These are phyloP conservation scores for Euryodendron excelsum DNA, from an alignment of 148 eudicot genomes.

Conservation along the genomic window DNA sequence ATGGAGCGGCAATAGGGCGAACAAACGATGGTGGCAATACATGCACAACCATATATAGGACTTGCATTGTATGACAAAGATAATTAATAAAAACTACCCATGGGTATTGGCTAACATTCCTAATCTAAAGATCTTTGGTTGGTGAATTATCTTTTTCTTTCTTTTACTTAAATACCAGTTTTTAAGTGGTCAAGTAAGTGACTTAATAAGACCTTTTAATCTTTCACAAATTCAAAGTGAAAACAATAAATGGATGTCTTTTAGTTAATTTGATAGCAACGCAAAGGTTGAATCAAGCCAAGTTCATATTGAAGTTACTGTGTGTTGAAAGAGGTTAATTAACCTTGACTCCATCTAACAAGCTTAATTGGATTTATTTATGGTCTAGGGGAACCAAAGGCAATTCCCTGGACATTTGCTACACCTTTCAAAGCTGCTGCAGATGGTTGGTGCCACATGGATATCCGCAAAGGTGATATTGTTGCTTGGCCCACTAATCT, in stretches of 20 bases:
- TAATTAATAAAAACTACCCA: not conserved
- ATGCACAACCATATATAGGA: not conserved
- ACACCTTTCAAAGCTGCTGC: slow-evolving; percentile 94
- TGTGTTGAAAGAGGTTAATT: not conserved
- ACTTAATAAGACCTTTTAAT: not conserved
- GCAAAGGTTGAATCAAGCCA: not conserved
- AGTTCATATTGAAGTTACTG: not conserved
- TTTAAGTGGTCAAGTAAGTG: not conserved
- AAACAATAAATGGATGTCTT: not conserved
- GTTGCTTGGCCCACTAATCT: slow-evolving; percentile 99
- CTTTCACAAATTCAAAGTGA: not conserved
- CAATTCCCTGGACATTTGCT: slow-evolving; percentile 88
- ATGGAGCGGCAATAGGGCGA: not conserved
- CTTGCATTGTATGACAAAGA: not conserved
- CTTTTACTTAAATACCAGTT: not conserved
- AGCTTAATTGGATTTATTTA: slow-evolving; percentile 11
- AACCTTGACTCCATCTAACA: not conserved
- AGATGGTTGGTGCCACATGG: slow-evolving; percentile 97
- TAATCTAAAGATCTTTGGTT: not conserved
- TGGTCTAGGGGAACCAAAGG: slow-evolving; percentile 87
- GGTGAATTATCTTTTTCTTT: not conserved
- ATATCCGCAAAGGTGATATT: slow-evolving; percentile 70
- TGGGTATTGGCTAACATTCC: not conserved
- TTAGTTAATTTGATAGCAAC: not conserved
- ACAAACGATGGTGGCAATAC: not conserved